These are phyloP conservation scores for Bruguiera gymnorhiza DNA, from an alignment of 345 rosid genomes.

Conservation along the genomic window DNA sequence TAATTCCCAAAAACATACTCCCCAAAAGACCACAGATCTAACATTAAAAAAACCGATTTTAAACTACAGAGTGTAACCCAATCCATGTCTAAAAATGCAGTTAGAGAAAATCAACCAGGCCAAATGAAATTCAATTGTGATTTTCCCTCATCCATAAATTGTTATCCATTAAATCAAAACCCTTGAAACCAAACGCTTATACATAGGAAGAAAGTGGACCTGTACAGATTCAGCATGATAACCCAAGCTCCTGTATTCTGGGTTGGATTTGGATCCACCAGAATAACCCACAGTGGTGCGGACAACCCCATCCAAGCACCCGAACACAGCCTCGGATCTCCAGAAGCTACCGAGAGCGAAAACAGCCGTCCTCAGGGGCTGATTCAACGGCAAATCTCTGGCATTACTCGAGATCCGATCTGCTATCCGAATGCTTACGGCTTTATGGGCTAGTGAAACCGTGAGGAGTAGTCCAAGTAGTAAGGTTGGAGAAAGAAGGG, in stretches of 20 bases:
- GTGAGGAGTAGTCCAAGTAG: conserved; percentile 18
- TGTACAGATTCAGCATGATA: conserved; percentile 88
- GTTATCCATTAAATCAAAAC: no score
- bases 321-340: conserved; percentile 93
- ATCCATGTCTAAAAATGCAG: no score
- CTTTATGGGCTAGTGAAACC: conserved; percentile 29
- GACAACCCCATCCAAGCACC: conserved; percentile 76
- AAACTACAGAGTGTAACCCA: no score
- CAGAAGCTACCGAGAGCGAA: conserved; percentile 93
- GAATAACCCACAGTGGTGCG: conserved; percentile 72
- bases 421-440: conserved; percentile 53
- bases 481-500: conserved; percentile 4
- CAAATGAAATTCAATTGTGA: no score
- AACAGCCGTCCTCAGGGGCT: conserved; percentile 51
- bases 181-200: no score
- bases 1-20: conserved; percentile 1
- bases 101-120: no score
- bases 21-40: background rate
- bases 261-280: conserved; percentile 72
- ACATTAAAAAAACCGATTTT: background rate
- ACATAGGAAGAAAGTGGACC: conserved; percentile 26
- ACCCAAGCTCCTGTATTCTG: conserved; percentile 72
- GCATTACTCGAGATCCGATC: conserved; percentile 43
- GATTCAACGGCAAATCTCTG: conserved; percentile 34
- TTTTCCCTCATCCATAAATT: no score